Conservation (phyloP, 768 basidiomycete species). For the Pisolithus tinctorius region DNA sequence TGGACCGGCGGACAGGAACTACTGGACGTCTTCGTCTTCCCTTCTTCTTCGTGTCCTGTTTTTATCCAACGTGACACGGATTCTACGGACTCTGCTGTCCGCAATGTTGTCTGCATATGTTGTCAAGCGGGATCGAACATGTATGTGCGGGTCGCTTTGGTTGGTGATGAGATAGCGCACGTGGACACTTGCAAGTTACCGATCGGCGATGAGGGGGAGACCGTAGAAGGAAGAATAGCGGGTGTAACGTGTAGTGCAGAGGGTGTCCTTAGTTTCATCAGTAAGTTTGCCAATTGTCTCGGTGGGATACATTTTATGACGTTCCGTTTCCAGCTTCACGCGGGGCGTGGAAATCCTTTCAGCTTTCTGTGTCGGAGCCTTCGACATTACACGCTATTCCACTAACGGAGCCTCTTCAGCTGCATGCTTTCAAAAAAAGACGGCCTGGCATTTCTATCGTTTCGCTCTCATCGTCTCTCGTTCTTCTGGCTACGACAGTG, state of each 20-base stretch:
- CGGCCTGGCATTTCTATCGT: slow-evolving; percentile 31
- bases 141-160: slow-evolving; percentile 15
- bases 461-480: slow-evolving; percentile 50
- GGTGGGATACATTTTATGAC: background rate
- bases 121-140: slow-evolving; percentile 13
- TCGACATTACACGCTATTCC: slow-evolving; percentile 19
- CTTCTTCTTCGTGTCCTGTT: slow-evolving; percentile 15
- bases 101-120: slow-evolving; percentile 16
- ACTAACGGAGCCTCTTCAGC: slow-evolving; percentile 14
- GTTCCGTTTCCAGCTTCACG: slow-evolving; percentile 30
- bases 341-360: slow-evolving; percentile 37
- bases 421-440: slow-evolving; percentile 7
- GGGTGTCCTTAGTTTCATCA: slow-evolving; percentile 44
- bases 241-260: slow-evolving; percentile 32
- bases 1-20: slow-evolving; percentile 23
- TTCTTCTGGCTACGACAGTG: slow-evolving; percentile 45
- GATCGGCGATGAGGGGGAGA: slow-evolving; percentile 5
- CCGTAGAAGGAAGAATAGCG: background rate
- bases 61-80: slow-evolving; percentile 18
- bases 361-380: slow-evolving; percentile 20
- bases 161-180: slow-evolving; percentile 14
- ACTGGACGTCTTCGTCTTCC: slow-evolving; percentile 26
- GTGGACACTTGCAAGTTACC: slow-evolving; percentile 17
- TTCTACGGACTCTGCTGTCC: background rate
- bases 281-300: slow-evolving; percentile 26